Evolutionary conservation across 108 stramenopile species (phyloP), one percentile per base, ranked within the genome.

Genomic region (Schizochytrium sp.): DNA sequence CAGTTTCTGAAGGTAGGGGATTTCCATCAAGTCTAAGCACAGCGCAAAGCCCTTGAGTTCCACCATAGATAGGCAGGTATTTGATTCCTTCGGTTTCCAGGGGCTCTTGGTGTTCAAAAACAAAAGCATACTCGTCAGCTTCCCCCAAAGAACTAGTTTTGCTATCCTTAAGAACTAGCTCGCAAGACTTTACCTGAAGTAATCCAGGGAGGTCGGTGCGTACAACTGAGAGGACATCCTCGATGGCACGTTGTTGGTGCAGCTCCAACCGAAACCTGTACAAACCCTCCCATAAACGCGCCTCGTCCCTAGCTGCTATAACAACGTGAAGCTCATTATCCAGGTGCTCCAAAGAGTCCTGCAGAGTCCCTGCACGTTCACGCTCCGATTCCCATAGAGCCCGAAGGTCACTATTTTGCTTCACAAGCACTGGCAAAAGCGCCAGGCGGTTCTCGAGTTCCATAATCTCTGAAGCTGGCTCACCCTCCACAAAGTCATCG

Each of bases 371-470:
- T 13, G 15, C 64, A 7, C 64, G 7, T 5, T 69, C 64, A 7
- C 64, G 64, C 28, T 69, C 64, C 42, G 64, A 38, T 38, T 69
- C 64, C 64, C 64, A 69, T 38, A 69, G 64, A 8, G 19, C 64
- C 42, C 64, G 64, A 38, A 69, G 64, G 5, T 69, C 64, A 44
- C 64, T 69, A 44, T 69, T 69, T 44, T 69, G 64, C 64, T 69
- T 69, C 12, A 69, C 64, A 2, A 69, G 64, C 8, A 69, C 15
- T 8, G 64, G 64, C 10, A 69, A 44, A 38, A 69, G 64, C 19
- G 64, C 64, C 42, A 69, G 64, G 7, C 64, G 64, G 44, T 69
- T 69, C 15, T 69, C 64, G 64, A 69, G 64, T 15, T 69, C 64
- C 42, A 69, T 44, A 3, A 69, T 69, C 28, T 69, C 64, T 0